Conservation (phyloP, 345 rosid species). For the Geranium rotundifolium region DNA sequence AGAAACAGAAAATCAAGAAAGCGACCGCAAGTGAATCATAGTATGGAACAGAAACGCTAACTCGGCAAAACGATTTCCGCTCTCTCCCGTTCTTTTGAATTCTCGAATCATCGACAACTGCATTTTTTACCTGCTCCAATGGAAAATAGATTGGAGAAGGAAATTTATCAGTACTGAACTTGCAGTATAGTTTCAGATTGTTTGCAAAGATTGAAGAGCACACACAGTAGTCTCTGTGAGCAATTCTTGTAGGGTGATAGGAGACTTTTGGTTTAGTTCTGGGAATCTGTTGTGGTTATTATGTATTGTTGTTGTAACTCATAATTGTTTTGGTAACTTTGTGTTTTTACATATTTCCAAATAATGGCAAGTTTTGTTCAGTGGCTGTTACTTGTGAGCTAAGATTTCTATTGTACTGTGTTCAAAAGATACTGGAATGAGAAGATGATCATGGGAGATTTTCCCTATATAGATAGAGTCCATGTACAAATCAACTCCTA, state of each 20-base stretch:
- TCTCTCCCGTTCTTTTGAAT: background rate
- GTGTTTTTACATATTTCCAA: too few species aligned
- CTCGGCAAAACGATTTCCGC: background rate
- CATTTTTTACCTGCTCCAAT: background rate
- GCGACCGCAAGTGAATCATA: background rate
- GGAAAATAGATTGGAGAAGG: background rate
- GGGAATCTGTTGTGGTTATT: too few species aligned
- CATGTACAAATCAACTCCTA: too few species aligned
- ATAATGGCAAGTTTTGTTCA: too few species aligned
- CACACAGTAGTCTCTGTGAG: too few species aligned
- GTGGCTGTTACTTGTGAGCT: background rate
- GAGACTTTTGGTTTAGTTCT: too few species aligned
- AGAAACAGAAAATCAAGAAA: slow-evolving; percentile 18
- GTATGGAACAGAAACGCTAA: background rate
- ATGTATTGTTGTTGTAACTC: too few species aligned
- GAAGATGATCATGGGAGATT: background rate
- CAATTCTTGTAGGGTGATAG: too few species aligned
- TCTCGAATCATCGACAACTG: background rate
- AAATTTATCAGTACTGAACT: background rate
- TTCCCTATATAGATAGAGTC: too few species aligned
- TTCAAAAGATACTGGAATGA: background rate
- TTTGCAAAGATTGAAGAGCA: too few species aligned
- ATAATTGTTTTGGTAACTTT: too few species aligned
- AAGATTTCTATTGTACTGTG: background rate
- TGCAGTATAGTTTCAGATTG: too few species aligned